phyloP scores from a whole-genome alignment of 2,329 filamentous ascomycete genomes.

The Dactylellina sp. region DNA sequence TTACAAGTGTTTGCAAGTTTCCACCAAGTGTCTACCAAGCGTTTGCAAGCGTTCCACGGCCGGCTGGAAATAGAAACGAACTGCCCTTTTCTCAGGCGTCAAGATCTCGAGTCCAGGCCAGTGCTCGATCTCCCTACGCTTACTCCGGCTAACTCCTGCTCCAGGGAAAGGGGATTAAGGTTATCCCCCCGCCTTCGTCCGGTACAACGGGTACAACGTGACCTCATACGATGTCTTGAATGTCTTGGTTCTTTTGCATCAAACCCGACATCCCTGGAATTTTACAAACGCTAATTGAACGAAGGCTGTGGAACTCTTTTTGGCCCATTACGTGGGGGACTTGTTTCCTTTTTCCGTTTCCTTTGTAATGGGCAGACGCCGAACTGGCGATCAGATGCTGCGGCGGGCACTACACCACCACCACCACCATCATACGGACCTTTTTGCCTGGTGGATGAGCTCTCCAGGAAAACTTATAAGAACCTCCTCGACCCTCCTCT shows the following conservation, averaged over 20 bases:
- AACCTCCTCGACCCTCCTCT: slow-evolving; percentile 53
- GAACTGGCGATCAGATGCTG: slow-evolving; percentile 61
- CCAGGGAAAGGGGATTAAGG: slow-evolving; percentile 42
- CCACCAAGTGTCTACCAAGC: slow-evolving; percentile 10
- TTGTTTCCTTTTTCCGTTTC: slow-evolving; percentile 52
- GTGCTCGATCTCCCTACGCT: slow-evolving; percentile 25
- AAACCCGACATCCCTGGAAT: slow-evolving; percentile 57
- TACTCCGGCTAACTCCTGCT: slow-evolving; percentile 42
- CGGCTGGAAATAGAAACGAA: slow-evolving; percentile 54
- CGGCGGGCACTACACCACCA: slow-evolving; percentile 36
- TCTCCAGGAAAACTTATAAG: slow-evolving; percentile 59
- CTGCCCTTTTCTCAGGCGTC: slow-evolving; percentile 33
- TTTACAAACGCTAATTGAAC: slow-evolving; percentile 63
- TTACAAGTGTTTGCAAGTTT: slow-evolving; percentile 6
- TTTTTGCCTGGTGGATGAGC: slow-evolving; percentile 38
- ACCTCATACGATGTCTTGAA: slow-evolving; percentile 51
- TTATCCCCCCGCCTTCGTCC: slow-evolving; percentile 54
- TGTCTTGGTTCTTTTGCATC: slow-evolving; percentile 34
- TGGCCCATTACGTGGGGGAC: slow-evolving; percentile 59
- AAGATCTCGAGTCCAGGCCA: slow-evolving; percentile 37
- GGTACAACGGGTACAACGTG: slow-evolving; percentile 53
- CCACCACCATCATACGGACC: slow-evolving; percentile 12
- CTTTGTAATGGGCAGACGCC: slow-evolving; percentile 62
- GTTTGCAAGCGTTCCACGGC: slow-evolving; percentile 49
- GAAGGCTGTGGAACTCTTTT: slow-evolving; percentile 56